phyloP scores from a whole-genome alignment of 139 green algal species.

The Ettlia oleoabundans region DNA sequence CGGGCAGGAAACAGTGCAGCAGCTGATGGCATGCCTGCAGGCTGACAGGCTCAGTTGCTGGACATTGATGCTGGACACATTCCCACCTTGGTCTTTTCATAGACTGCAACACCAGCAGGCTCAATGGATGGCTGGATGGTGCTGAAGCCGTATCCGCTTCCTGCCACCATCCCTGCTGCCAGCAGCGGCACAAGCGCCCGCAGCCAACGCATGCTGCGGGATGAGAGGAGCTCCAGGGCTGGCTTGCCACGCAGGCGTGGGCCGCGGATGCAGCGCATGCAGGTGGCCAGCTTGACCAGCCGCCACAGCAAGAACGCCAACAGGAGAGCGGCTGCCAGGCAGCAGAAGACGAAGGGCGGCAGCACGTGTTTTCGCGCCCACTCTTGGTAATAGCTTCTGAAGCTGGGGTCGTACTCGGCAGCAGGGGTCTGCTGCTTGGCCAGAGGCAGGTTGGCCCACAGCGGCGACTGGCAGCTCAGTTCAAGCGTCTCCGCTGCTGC shows the following conservation, averaged over 20 bases:
- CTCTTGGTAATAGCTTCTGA: not conserved
- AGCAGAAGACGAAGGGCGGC: constrained; percentile 4
- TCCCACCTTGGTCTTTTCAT: constrained; percentile 2
- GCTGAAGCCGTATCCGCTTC: not conserved
- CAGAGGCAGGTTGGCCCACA: constrained; percentile 16
- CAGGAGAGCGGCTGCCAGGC: constrained; percentile 16
- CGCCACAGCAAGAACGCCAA: not conserved
- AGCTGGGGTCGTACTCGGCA: not conserved
- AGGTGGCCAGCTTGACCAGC: not conserved
- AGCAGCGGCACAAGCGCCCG: not conserved
- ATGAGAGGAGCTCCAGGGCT: not conserved
- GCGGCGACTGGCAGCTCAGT: not conserved
- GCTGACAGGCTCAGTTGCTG: not conserved
- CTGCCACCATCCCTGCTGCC: not conserved
- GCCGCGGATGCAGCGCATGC: constrained; percentile 6
- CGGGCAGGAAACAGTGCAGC: not conserved
- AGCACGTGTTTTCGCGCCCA: not conserved
- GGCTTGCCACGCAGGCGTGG: not conserved
- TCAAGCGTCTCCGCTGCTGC: not conserved
- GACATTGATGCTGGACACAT: not conserved
- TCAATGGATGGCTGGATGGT: constrained; percentile 4
- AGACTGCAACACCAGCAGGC: not conserved
- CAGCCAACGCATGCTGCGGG: constrained; percentile 5
- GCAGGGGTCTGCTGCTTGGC: not conserved
- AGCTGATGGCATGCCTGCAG: too few relatives aligned